Evolutionary conservation across 805 yeast genomes (phyloP).

Genomic region (Phaffomyces thermotolerans): DNA sequence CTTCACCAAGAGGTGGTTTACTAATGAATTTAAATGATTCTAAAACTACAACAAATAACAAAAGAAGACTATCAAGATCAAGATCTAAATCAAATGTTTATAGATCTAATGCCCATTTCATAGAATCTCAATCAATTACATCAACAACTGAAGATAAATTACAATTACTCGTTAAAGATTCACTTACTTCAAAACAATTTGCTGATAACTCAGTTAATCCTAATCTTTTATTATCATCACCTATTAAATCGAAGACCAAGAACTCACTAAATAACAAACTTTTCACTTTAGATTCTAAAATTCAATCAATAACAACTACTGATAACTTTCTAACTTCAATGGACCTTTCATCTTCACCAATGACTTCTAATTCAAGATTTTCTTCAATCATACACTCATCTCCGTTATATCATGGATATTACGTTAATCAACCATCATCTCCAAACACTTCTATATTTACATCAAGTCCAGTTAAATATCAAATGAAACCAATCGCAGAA

Average conservation of each 20-base stretch:
- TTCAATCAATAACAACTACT: too few species aligned
- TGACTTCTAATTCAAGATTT: conserved; percentile 23
- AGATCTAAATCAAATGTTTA: neutral
- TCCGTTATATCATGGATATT: conserved; percentile 24
- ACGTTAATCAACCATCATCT: conserved; percentile 16
- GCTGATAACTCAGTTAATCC: conserved; percentile 18
- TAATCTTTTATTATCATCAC: conserved; percentile 22
- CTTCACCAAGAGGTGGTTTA: conserved; percentile 24
- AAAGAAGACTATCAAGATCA: neutral
- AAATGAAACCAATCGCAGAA: conserved; percentile 20
- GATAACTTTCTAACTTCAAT: neutral
- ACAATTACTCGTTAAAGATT: conserved; percentile 11
- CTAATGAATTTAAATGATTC: conserved; percentile 13
- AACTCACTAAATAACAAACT: too few species aligned
- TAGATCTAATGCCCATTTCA: neutral
- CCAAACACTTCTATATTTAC: conserved; percentile 17
- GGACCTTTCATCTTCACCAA: conserved; percentile 17
- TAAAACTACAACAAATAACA: neutral
- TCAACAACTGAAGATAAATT: conserved; percentile 18
- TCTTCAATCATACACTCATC: conserved; percentile 25
- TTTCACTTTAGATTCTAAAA: too few species aligned
- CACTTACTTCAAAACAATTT: neutral
- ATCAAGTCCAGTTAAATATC: conserved; percentile 19
- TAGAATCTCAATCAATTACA: conserved; percentile 6
- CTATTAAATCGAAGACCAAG: conserved; percentile 7